Evolutionary conservation across 352 stramenopile genomes (phyloP).

Genomic region (Globisporangium parvum): DNA sequence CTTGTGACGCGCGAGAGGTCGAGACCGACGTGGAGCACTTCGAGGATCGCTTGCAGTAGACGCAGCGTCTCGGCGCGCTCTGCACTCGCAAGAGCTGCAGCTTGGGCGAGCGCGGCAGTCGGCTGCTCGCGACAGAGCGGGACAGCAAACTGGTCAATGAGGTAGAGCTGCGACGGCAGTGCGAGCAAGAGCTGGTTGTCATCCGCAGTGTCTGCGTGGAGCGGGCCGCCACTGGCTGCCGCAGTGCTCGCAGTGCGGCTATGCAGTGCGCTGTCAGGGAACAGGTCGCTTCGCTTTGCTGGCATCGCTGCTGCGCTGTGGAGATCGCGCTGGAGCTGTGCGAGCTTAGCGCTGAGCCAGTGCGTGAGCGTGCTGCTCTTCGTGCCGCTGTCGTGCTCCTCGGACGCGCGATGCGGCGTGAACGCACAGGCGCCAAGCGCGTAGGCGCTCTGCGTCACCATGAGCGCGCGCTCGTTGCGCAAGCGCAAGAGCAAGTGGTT

Average conservation of each 20-base stretch:
- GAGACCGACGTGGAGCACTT: conserved; percentile 14
- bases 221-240: neutral
- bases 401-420: neutral
- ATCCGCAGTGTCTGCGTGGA: conserved; percentile 3
- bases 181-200: conserved; percentile 18
- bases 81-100: conserved; percentile 5
- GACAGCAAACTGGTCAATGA: conserved; percentile 16
- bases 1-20: conserved; percentile 24
- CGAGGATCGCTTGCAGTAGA: conserved; percentile 18
- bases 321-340: conserved; percentile 35
- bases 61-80: conserved; percentile 19
- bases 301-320: conserved; percentile 6
- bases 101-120: neutral
- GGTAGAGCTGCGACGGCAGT: conserved; percentile 23
- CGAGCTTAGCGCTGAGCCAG: conserved; percentile 29
- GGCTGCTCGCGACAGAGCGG: conserved; percentile 13
- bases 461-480: conserved; percentile 32
- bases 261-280: no score
- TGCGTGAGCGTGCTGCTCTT: conserved; percentile 17
- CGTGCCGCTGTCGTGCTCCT: conserved; percentile 14
- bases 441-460: conserved; percentile 1
- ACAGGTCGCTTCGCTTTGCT: neutral
- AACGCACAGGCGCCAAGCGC: conserved; percentile 19
- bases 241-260: no score
- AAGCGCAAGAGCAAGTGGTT: conserved; percentile 19